Conservation (phyloP, 768 basidiomycete species). For the Kwoniella heveanensis region DNA sequence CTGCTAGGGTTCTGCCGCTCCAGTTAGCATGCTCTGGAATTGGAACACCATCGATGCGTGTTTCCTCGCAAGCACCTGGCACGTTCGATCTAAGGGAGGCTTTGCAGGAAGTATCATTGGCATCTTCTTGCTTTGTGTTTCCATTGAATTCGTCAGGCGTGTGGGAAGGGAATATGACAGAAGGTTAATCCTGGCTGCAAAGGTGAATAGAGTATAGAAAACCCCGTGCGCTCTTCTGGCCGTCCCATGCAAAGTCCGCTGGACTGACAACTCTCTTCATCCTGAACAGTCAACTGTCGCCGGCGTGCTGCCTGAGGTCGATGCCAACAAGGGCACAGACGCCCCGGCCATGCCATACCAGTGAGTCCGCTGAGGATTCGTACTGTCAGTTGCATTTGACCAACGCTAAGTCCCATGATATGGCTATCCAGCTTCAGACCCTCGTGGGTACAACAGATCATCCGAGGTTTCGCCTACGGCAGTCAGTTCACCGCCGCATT, state of each 20-base stretch:
- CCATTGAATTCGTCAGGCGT: conserved; percentile 52
- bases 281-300: not conserved
- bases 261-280: not conserved
- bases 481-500: conserved; percentile 52
- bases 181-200: conserved; percentile 31
- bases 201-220: too few relatives aligned
- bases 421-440: conserved; percentile 35
- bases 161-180: conserved; percentile 55
- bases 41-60: conserved; percentile 55
- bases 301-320: not conserved
- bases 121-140: conserved; percentile 54
- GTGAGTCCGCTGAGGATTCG: conserved; percentile 12
- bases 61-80: conserved; percentile 54
- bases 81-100: conserved; percentile 41
- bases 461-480: conserved; percentile 48
- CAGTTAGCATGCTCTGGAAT: conserved; percentile 55
- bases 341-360: not conserved
- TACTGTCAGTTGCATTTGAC: too few relatives aligned
- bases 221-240: too few relatives aligned
- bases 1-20: not conserved
- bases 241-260: too few relatives aligned
- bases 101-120: conserved; percentile 55
- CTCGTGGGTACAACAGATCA: conserved; percentile 47
- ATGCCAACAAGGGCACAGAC: conserved; percentile 3
- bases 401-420: too few relatives aligned